Evolutionary conservation across 2,329 filamentous ascomycete species (phyloP).

Genomic region (Trichoderma lentiforme): DNA sequence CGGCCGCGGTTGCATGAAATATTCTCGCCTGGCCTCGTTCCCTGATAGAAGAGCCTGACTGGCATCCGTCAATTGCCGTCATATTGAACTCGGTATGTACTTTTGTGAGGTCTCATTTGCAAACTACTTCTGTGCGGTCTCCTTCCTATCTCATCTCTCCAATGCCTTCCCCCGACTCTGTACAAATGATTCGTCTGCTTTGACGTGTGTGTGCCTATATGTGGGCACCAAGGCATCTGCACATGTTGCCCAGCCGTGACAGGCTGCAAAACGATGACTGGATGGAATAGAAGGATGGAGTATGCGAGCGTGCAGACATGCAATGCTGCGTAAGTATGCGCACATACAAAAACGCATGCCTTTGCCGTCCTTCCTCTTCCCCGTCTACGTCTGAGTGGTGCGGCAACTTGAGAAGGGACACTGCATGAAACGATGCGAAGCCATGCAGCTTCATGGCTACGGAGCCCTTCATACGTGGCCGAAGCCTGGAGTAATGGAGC

Average conservation of each 20-base stretch:
- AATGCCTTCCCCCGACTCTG: not conserved
- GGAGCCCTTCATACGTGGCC: conserved; percentile 8
- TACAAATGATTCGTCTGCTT: not conserved
- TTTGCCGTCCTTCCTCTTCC: not conserved
- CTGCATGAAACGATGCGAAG: conserved; percentile 11
- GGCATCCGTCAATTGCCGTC: not conserved
- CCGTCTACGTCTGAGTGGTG: conserved; percentile 5
- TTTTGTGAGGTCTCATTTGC: not conserved
- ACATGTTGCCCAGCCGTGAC: not conserved
- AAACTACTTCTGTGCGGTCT: not conserved
- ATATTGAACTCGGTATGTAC: not conserved
- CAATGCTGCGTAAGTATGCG: conserved; percentile 10
- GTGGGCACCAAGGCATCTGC: conserved; percentile 9
- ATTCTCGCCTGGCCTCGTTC: not conserved
- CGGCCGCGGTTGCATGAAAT: no score
- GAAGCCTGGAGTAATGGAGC: not conserved
- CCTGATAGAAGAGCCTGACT: not conserved
- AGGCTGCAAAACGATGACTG: not conserved
- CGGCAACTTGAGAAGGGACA: not conserved
- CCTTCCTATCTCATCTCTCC: not conserved
- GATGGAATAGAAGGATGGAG: not conserved
- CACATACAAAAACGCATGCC: conserved; percentile 10
- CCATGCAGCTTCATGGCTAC: conserved; percentile 1
- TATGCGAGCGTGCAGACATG: conserved; percentile 13
- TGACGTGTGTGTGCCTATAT: not conserved